Base-by-base conservation (phyloP, 495 filamentous ascomycete species). In the Penicillium tannophilum region DNA sequence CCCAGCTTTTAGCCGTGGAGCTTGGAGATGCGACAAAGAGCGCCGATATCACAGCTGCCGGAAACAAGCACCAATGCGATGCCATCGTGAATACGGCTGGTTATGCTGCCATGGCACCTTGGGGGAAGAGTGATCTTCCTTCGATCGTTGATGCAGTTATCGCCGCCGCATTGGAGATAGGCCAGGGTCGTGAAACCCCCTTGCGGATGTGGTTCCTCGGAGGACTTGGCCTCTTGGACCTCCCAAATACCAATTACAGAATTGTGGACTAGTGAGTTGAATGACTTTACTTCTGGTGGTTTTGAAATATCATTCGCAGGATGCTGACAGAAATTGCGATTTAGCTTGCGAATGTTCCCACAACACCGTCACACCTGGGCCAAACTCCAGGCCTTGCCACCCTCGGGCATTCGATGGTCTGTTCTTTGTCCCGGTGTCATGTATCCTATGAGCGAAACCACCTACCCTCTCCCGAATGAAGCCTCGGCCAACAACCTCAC, bases 11-110 rank as follows among this genome's bases (percentile, higher is more conserved):
- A 47, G 66, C 43, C 47, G 58, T 80, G 28, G 67, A 77, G 33
- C 56, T 56, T 11, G 77, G 77, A 16, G 65, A 77, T 56, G 77
- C 73, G n/a, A 77, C 55, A 45, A 66, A 78, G 48, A 17, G 65
- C 8, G 44, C 47, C 49, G 56, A 63, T 26, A 69, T 80, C 55
- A 69, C 67, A 52, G 52, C 62, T 6, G 72, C 74, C 7, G 66
- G 74, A 20, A 20, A 69, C 17, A 62, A 63, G 12, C 54, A 70
- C 49, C 52, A 66, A 52, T 76, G 76, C 52, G 70, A 77, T 55
- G 77, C 67, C 6, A 65, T 80, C 36, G 60, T 78, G 49, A 76
- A 72, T 57, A 64, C 69, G 6, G 76, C 77, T 1, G 76, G 76
- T 6, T 39, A 55, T n/a, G 63, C 62, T 14, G 61, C 68, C 0